Base-by-base conservation (phyloP, 2,329 filamentous ascomycete species). In the Neonectria faginata region DNA sequence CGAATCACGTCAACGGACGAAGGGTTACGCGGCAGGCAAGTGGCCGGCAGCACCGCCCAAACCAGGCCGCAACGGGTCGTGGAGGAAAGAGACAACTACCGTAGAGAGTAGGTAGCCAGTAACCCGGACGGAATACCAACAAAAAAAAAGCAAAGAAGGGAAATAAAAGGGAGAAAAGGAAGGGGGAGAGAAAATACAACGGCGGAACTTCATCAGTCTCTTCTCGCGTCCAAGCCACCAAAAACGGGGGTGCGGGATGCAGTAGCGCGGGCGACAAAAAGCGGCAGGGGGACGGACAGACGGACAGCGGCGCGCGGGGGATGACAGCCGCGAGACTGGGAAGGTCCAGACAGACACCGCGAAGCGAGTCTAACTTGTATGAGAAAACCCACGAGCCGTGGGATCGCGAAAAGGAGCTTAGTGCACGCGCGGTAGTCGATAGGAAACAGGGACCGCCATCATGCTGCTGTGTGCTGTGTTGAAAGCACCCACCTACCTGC, bases 81-180 rank as follows among this genome's bases (percentile, higher is more conserved):
- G 61, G 56, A 36, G 55, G 70, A 72, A 72, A 72, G 69, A 72
- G 69, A 69, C 45, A 69, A 72, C 67, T 68, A 62, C 51, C 55
- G 53, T 45, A n/a, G 33, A 39, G 36, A 39, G 14, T 7, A n/a
- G 14, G 36, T 31, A 44, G 42, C 39, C 39, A n/a, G n/a, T n/a
- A n/a, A 27, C 44, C 4, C 4, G 31, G 33, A 52, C 53, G 18
- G 7, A 44, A 51, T 27, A 39, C 12, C 12, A n/a, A 25, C 14
- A 57, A 62, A 48, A 25, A 16, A 57, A 62, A 48, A 14, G 50
- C 11, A 51, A 47, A 55, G 25, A 45, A 22, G 47, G 33, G 45
- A 29, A 31, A 27, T 12, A 36, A 20, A n/a, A 12, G 29, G 18
- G 10, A 8, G 20, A 22, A 16, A 45, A 20, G 18, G 9, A 39